These are phyloP conservation scores for Colletotrichum tropicicola DNA, from an alignment of 2,329 filamentous ascomycete species.

Conservation along the genomic window DNA sequence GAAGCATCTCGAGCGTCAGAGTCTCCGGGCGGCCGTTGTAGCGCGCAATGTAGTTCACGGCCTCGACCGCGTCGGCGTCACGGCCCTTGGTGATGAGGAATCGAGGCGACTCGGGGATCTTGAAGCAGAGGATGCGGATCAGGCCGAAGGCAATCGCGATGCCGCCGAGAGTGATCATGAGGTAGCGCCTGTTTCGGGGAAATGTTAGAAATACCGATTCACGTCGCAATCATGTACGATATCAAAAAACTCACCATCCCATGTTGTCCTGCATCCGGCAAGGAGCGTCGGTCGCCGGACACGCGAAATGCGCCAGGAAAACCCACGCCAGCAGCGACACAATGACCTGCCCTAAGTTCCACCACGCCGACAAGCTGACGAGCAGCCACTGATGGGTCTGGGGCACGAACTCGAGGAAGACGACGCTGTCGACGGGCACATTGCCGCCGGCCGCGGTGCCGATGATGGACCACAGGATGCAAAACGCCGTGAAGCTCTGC, in stretches of 20 bases:
- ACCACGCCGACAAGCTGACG: constrained; percentile 55
- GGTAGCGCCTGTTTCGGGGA: constrained; percentile 48
- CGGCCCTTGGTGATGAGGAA: constrained; percentile 53
- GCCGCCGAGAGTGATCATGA: constrained; percentile 53
- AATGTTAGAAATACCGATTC: background rate
- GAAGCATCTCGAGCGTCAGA: constrained; percentile 48
- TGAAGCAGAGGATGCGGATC: constrained; percentile 55
- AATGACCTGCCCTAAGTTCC: constrained; percentile 61
- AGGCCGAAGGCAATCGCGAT: constrained; percentile 53
- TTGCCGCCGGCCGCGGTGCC: constrained; percentile 56
- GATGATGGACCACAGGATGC: constrained; percentile 61
- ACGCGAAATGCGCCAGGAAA: constrained; percentile 52
- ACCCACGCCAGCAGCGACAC: constrained; percentile 55
- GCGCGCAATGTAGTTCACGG: constrained; percentile 55
- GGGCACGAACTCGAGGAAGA: constrained; percentile 62
- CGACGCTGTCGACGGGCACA: constrained; percentile 59
- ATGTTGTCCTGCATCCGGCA: constrained; percentile 54
- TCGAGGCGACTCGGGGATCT: constrained; percentile 57
- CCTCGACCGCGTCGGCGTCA: constrained; percentile 55
- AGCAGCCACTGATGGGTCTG: constrained; percentile 57
- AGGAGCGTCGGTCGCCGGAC: constrained; percentile 37
- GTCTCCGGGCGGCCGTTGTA: constrained; percentile 44
- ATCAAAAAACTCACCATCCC: constrained; percentile 48
- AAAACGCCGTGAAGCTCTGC: constrained; percentile 65
- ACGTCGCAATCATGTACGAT: background rate